Evolutionary conservation across 768 basidiomycete species (phyloP), one percentile per base, ranked within the genome.

Genomic region (Psilocybe cyanescens): DNA sequence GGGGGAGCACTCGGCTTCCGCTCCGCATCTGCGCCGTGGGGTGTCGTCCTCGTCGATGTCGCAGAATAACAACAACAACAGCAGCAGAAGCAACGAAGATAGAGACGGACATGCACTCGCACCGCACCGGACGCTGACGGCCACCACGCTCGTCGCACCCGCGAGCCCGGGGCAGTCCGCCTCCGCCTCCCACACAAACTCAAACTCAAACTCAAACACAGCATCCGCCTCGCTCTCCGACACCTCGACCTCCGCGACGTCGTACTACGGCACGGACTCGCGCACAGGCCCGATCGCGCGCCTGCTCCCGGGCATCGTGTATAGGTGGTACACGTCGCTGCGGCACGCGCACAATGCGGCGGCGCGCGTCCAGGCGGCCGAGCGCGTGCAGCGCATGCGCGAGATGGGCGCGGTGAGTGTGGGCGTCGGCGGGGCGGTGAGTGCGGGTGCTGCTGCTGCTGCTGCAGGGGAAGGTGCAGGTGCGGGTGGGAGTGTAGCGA

Each of bases 341-440:
- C 83, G 90, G 2, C 84, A 82, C n/a, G 92, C 85, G 24, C 91
- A 94, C 71, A 75, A 86, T 33, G 78, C 81, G 1, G 92, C 94
- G 0, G 87, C 88, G 3, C 83, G 86, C n/a, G 76, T 80, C 46
- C 91, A 92, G 66, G 90, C 90, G 2, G 80, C 80, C 6, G 90
- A 92, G 71, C 83, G 85, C 4, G 83, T 82, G 1, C 83, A 89
- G 69, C 79, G 89, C 31, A 82, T 91, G 14, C 79, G 87, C n/a
- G 83, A 85, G 66, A 79, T 88, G 46, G 87, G 84, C 55, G 76
- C 83, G 17, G 75, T 68, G 41, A 55, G 63, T 51, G 62, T 50
- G 1, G 41, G 41, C 7, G 33, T 35, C 7, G 33, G 28, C 31
- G 28, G 17, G 11, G 17, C 24, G 29, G 30, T 31, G 31, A 17